These are phyloP conservation scores for Candida sp. DNA, from an alignment of 1,139 yeast genomes.

Conservation along the genomic window DNA sequence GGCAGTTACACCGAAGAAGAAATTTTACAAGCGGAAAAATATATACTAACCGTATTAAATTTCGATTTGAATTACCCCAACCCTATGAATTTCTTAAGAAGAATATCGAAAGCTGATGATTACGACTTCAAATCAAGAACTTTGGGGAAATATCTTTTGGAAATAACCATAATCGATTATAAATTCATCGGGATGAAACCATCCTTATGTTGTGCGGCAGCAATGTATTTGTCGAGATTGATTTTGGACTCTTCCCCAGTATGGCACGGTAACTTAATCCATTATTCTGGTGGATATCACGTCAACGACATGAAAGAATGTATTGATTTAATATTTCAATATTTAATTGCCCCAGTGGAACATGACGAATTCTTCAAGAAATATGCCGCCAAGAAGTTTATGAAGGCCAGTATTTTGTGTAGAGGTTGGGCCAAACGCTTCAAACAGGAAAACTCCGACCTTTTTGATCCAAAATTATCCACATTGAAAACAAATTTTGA, in stretches of 20 bases:
- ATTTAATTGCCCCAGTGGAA: slow-evolving; percentile 76
- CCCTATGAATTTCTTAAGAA: slow-evolving; percentile 90
- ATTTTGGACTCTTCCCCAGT: slow-evolving; percentile 68
- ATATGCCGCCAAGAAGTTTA: slow-evolving; percentile 85
- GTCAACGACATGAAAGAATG: slow-evolving; percentile 70
- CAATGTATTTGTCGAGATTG: slow-evolving; percentile 84
- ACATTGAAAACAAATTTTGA: slow-evolving; percentile 12
- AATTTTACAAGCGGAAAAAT: slow-evolving; percentile 83
- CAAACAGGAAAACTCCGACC: slow-evolving; percentile 31
- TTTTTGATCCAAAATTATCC: slow-evolving; percentile 17
- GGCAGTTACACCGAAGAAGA: slow-evolving; percentile 83
- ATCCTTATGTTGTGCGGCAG: slow-evolving; percentile 84
- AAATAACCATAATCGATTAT: slow-evolving; percentile 78
- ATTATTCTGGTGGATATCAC: slow-evolving; percentile 90
- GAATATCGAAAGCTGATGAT: slow-evolving; percentile 94
- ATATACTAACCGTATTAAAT: slow-evolving; percentile 68
- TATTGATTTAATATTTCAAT: slow-evolving; percentile 71
- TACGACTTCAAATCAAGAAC: slow-evolving; percentile 93
- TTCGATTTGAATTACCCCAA: slow-evolving; percentile 88
- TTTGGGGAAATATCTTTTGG: slow-evolving; percentile 84
- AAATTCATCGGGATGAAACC: slow-evolving; percentile 78
- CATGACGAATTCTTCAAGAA: slow-evolving; percentile 95
- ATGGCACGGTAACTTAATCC: slow-evolving; percentile 84
- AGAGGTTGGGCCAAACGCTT: slow-evolving; percentile 86
- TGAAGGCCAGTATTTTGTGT: slow-evolving; percentile 87